Evolutionary conservation across 208 protist species (phyloP).

Genomic region (Leishmania lainsoni): DNA sequence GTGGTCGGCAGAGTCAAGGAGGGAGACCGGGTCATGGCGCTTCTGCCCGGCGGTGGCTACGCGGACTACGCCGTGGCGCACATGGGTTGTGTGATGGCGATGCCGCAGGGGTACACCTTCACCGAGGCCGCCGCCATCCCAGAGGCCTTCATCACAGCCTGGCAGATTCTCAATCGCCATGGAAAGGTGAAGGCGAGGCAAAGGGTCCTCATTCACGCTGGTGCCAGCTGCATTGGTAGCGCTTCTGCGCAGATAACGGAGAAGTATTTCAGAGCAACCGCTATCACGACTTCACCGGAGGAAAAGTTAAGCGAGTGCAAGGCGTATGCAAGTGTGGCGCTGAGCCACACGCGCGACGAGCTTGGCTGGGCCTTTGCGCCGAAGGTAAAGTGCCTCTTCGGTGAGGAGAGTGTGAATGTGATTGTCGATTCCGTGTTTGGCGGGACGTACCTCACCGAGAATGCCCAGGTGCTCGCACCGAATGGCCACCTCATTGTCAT

Average conservation of each 20-base stretch:
- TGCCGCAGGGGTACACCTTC: constrained; percentile 82
- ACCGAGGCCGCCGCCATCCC: constrained; percentile 87
- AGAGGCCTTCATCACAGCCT: constrained; percentile 94
- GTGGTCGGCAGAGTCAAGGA: constrained; percentile 56
- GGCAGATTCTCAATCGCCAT: constrained; percentile 78
- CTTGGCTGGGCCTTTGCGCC: constrained; percentile 50
- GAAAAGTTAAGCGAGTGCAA: constrained; percentile 74
- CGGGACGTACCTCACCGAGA: constrained; percentile 65
- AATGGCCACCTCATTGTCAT: constrained; percentile 66
- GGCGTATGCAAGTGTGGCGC: constrained; percentile 44
- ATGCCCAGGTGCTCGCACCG: constrained; percentile 52
- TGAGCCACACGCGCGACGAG: constrained; percentile 60
- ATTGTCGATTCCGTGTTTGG: constrained; percentile 87
- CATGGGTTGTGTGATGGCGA: constrained; percentile 64
- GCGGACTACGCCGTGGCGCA: constrained; percentile 85
- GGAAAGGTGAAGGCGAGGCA: constrained; percentile 64
- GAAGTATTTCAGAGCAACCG: constrained; percentile 77
- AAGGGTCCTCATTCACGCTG: constrained; percentile 86
- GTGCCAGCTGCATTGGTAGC: constrained; percentile 87
- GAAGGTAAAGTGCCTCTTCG: constrained; percentile 57
- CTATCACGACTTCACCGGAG: constrained; percentile 65
- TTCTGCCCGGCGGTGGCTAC: constrained; percentile 93
- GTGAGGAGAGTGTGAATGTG: constrained; percentile 53
- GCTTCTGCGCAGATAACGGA: constrained; percentile 83
- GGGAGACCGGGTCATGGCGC: constrained; percentile 86